Conservation (phyloP, 106 monocot genomes). For the Dendrobium officinale region DNA sequence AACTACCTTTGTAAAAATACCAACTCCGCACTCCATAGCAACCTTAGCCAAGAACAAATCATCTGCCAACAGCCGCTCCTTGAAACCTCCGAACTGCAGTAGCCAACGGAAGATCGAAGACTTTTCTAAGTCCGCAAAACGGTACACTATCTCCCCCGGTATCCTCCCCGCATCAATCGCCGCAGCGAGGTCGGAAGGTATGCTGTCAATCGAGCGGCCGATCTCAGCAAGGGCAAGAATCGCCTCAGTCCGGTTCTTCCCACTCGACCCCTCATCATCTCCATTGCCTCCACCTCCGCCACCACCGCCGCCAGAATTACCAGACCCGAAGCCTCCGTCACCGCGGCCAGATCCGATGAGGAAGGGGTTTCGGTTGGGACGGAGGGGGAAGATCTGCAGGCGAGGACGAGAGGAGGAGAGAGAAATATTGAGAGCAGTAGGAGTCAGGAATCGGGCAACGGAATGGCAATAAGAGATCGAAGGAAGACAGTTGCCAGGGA, state of each 20-base stretch:
- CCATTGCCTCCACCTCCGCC: conserved; percentile 16
- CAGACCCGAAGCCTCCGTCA: conserved; percentile 5
- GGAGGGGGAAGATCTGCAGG: conserved; percentile 3
- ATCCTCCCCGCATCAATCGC: conserved; percentile 54
- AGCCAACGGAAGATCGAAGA: conserved; percentile 66
- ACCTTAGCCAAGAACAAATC: conserved; percentile 81
- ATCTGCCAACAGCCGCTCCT: conserved; percentile 73
- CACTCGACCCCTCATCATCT: conserved; percentile 23
- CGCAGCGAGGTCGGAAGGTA: conserved; percentile 57
- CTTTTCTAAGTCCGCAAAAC: conserved; percentile 54
- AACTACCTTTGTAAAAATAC: conserved; percentile 71
- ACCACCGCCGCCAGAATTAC: conserved; percentile 18
- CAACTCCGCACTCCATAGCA: conserved; percentile 78
- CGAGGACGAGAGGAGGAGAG: conserved; percentile 1
- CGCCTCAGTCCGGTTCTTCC: conserved; percentile 50
- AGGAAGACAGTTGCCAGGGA: conserved; percentile 2
- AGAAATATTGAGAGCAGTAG: conserved; percentile 1
- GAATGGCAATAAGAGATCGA: conserved; percentile 4
- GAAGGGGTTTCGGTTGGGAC: background rate
- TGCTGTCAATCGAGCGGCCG: conserved; percentile 45
- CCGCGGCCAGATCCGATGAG: conserved; percentile 16
- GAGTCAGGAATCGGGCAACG: background rate
- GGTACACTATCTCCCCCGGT: conserved; percentile 38
- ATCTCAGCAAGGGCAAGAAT: conserved; percentile 41
- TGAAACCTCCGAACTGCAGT: conserved; percentile 68